Evolutionary conservation across 305 asterid species (phyloP).

Genomic region (Solanum hybrid): DNA sequence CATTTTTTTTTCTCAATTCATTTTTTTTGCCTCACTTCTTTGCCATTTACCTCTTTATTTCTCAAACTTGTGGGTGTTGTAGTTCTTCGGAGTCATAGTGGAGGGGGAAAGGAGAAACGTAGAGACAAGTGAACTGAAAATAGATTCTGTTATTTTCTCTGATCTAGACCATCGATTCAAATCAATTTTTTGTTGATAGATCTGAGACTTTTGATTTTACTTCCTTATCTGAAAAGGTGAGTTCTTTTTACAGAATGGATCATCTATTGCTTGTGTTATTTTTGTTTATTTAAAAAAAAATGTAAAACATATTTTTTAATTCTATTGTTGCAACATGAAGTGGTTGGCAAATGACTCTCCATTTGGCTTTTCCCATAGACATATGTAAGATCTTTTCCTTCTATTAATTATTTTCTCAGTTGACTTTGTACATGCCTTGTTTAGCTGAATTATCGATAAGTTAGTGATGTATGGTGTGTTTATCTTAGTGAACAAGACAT

Average conservation of each 20-base stretch:
- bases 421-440: neutral
- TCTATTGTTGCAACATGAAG: neutral
- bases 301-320: too few species aligned
- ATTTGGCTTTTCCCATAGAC: neutral
- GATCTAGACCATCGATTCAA: neutral
- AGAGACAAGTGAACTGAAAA: neutral
- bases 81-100: neutral
- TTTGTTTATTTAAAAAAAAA: too few species aligned
- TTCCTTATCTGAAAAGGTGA: too few species aligned
- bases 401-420: neutral
- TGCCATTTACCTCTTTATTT: neutral
- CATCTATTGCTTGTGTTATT: neutral
- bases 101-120: neutral
- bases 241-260: neutral
- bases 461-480: neutral
- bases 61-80: neutral
- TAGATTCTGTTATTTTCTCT: too few species aligned
- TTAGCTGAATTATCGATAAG: neutral
- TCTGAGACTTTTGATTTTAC: neutral
- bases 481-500: neutral
- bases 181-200: neutral
- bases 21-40: neutral
- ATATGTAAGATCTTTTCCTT: neutral
- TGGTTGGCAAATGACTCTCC: neutral
- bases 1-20: neutral